Evolutionary conservation across 306 rosid species (phyloP).

Genomic region (Lathyrus tuberosus): DNA sequence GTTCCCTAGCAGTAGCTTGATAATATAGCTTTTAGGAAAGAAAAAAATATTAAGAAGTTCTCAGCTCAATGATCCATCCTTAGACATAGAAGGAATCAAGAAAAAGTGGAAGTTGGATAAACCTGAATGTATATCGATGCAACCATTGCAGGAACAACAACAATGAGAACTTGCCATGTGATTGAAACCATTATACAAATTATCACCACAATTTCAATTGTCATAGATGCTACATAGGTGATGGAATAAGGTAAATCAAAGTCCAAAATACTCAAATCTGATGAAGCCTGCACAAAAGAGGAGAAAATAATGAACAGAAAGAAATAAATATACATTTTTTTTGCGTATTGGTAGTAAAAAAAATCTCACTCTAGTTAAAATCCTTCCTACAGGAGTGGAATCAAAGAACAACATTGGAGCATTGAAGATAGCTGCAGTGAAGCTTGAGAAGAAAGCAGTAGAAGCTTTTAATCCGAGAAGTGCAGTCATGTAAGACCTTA

Average conservation of each 20-base stretch:
- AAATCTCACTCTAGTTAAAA: slow-evolving; percentile 72
- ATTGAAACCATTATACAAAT: slow-evolving; percentile 63
- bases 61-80: neutral
- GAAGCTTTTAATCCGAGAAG: slow-evolving; percentile 79
- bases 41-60: neutral
- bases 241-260: slow-evolving; percentile 66
- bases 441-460: slow-evolving; percentile 59
- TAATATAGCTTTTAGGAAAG: slow-evolving; percentile 55
- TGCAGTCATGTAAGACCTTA: slow-evolving; percentile 49
- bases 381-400: slow-evolving; percentile 78
- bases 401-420: slow-evolving; percentile 93
- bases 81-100: no score
- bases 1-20: slow-evolving; percentile 74
- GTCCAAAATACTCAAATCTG: slow-evolving; percentile 84
- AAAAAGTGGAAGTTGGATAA: slow-evolving; percentile 11
- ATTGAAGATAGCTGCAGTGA: slow-evolving; percentile 64
- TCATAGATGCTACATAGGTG: slow-evolving; percentile 39
- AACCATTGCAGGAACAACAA: slow-evolving; percentile 58
- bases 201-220: slow-evolving; percentile 42
- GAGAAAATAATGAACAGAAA: neutral
- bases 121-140: slow-evolving; percentile 64
- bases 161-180: slow-evolving; percentile 85
- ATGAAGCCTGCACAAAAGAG: slow-evolving; percentile 75
- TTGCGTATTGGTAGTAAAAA: neutral
- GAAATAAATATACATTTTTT: neutral